A percentile compares a stretch with the other conserved stretches of the same genome.
Evolutionary conservation across 1,284 basidiomycete genomes (phyloP).

Genomic region (Trichosporon ovoides): DNA sequence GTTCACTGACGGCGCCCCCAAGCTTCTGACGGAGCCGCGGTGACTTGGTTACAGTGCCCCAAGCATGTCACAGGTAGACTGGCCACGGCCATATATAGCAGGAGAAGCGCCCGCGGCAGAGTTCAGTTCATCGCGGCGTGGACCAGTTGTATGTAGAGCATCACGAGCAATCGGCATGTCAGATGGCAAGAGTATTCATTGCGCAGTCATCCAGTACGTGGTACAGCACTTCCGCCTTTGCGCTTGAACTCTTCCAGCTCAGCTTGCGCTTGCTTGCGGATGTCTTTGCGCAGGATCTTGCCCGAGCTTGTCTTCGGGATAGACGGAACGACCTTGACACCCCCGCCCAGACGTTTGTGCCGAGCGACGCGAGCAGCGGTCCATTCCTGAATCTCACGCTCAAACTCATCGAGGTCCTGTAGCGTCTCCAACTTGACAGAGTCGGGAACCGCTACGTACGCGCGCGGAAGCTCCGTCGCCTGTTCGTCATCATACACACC

Average conservation of each 20-base stretch:
- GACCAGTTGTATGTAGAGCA: too few relatives aligned
- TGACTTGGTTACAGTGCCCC: too few relatives aligned
- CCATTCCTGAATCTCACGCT: slow-evolving; percentile 58
- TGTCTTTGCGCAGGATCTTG: slow-evolving; percentile 43
- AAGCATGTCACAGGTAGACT: too few relatives aligned
- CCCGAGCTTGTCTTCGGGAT: slow-evolving; percentile 51
- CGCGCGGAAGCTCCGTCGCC: slow-evolving; percentile 67
- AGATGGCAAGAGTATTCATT: too few relatives aligned
- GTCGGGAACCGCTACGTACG: slow-evolving; percentile 14
- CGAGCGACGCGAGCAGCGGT: slow-evolving; percentile 54
- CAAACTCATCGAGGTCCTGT: slow-evolving; percentile 45
- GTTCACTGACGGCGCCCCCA: too few relatives aligned
- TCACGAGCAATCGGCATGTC: too few relatives aligned
- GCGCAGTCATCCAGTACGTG: too few relatives aligned
- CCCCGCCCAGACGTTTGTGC: slow-evolving; percentile 52
- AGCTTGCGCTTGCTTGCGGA: slow-evolving; percentile 30
- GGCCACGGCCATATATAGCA: too few relatives aligned
- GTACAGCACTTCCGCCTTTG: too few relatives aligned
- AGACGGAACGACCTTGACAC: slow-evolving; percentile 48
- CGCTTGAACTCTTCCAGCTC: slow-evolving; percentile 14
- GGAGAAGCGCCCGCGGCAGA: too few relatives aligned
- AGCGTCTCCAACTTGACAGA: background rate
- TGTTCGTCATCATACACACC: slow-evolving; percentile 60
- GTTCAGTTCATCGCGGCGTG: too few relatives aligned
- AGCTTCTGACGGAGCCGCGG: too few relatives aligned